A percentile compares a stretch with the other conserved stretches of the same genome.
These are phyloP conservation scores for Russula compacta DNA, from an alignment of 768 basidiomycete genomes.

Conservation along the genomic window DNA sequence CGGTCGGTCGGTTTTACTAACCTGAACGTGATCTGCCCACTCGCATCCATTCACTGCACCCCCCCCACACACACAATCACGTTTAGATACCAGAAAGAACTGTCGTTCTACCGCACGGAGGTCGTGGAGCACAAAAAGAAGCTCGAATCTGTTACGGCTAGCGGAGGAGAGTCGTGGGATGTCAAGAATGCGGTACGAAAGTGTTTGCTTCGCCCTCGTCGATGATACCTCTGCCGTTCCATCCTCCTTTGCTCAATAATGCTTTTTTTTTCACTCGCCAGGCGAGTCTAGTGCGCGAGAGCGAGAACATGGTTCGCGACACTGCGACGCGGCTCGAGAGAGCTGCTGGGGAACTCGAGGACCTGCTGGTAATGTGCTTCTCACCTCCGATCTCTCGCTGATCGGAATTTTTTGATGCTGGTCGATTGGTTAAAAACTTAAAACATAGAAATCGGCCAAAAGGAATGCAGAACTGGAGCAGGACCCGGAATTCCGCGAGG, in stretches of 20 bases:
- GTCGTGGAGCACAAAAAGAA: conserved; percentile 46
- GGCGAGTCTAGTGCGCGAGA: conserved; percentile 48
- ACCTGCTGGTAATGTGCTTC: conserved; percentile 51
- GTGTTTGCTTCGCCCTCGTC: neutral
- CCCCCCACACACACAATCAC: no score
- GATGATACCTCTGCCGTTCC: neutral
- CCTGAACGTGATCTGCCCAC: no score
- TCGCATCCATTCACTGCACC: neutral
- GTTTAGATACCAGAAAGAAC: conserved; percentile 46
- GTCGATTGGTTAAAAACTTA: no score
- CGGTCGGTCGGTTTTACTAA: no score
- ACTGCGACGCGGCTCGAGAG: conserved; percentile 50
- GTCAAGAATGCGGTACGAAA: conserved; percentile 59
- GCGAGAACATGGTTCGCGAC: conserved; percentile 72
- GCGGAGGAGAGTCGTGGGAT: conserved; percentile 61
- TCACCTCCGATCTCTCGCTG: no score
- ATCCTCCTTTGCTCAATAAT: neutral
- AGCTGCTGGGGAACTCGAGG: conserved; percentile 53
- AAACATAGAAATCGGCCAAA: conserved; percentile 35
- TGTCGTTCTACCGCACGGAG: conserved; percentile 57
- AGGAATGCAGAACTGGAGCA: conserved; percentile 31
- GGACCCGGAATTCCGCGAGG: conserved; percentile 32
- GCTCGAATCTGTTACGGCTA: conserved; percentile 52
- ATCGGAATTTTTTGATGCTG: no score
- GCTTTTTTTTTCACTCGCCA: neutral